Base-by-base conservation (phyloP, 345 rosid species). In the Trapa incisa region DNA sequence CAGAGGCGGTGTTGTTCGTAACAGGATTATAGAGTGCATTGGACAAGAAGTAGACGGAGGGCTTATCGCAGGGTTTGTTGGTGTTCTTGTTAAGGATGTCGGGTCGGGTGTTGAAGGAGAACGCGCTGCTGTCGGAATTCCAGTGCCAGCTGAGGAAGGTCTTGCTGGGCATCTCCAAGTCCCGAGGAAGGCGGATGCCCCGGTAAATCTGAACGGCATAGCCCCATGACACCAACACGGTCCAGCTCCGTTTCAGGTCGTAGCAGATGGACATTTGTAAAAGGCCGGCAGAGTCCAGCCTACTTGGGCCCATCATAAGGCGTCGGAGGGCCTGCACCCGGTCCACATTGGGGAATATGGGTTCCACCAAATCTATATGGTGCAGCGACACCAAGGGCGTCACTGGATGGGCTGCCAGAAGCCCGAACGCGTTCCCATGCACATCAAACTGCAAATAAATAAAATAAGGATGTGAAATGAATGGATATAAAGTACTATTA, bases 161-260 rank as follows among this genome's bases (percentile, higher is more conserved):
- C 41, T 84, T 74, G 0, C 74, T 72, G 1, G 96, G 93, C 17
- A 73, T 68, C 56, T 77, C 82, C 61, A 92, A 72, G 65, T 84
- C 86, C 47, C 86, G 76, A 0, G 86, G 86, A 4, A 77, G 35
- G 54, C 82, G 5, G 37, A 82, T 80, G 36, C 87, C 90, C 0
- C 86, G 81, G 36, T 48, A 67, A 6, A 93, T 75, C 37, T 86
- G 92, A 36, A 88, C 86, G 0, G 86, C 75, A 61, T 80, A 88
- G n/a, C 98, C 96, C 98, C 98, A 89, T 0, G 96, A 83, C 12
- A 89, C 84, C 0, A 96, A 88, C 35, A 88, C 70, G 0, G 92
- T 88, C 98, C 98, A 88, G 45, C 65, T 68, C 47, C 81, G 74
- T 35, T 66, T 37, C 15, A 36, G 35, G 72, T 86, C 91, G 52